phyloP scores from a whole-genome alignment of 1,284 basidiomycete species.

The Heterobasidion occidentale region DNA sequence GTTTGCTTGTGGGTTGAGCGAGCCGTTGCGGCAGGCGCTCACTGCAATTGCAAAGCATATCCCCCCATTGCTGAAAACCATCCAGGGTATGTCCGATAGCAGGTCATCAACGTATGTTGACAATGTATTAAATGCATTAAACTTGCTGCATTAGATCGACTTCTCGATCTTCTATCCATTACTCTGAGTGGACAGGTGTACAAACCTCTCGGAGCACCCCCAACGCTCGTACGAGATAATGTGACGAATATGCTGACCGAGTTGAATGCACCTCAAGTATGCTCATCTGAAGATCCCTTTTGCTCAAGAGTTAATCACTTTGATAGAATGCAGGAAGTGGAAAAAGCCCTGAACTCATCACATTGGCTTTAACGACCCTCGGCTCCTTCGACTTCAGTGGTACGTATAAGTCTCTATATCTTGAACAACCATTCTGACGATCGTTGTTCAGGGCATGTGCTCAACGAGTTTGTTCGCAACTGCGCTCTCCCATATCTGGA shows the following conservation, averaged over 20 bases:
- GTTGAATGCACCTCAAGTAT: constrained; percentile 50
- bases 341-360: constrained; percentile 71
- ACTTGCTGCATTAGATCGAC: constrained; percentile 55
- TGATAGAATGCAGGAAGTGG: constrained; percentile 34
- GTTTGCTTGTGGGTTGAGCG: constrained; percentile 92
- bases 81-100: constrained; percentile 64
- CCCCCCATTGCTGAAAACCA: constrained; percentile 84
- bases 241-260: constrained; percentile 45
- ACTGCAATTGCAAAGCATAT: constrained; percentile 85
- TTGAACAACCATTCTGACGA: background rate
- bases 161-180: constrained; percentile 77
- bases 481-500: constrained; percentile 94
- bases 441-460: constrained; percentile 64
- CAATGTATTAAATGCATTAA: background rate
- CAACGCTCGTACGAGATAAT: constrained; percentile 46
- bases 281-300: constrained; percentile 4
- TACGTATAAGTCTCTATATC: constrained; percentile 22
- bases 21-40: constrained; percentile 82
- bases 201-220: constrained; percentile 77
- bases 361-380: constrained; percentile 82
- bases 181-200: constrained; percentile 82
- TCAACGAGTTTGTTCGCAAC: constrained; percentile 94
- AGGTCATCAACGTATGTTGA: background rate
- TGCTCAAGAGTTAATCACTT: constrained; percentile 5
- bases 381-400: constrained; percentile 95